Percentiles rank a stretch among this genome's conserved stretches.
Evolutionary conservation across 2,329 filamentous ascomycete genomes (phyloP).

Genomic region (Aureobasidium sp.): DNA sequence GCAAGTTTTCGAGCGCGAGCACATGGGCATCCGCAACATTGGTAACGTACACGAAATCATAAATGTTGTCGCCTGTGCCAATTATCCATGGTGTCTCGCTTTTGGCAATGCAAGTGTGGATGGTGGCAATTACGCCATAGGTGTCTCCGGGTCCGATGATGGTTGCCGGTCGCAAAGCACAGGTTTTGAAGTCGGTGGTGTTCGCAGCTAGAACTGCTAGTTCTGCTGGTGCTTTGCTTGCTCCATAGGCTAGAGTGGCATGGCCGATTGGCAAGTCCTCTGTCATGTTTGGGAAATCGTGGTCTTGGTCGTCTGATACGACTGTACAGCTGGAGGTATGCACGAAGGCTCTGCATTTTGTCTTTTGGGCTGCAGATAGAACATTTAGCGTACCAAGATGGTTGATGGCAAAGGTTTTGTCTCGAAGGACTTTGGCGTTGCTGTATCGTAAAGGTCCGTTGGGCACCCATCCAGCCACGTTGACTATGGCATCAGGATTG

Average conservation of each 20-base stretch:
- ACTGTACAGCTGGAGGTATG: conserved; percentile 89
- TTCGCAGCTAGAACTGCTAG: conserved; percentile 71
- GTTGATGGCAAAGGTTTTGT: conserved; percentile 73
- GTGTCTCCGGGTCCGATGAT: conserved; percentile 89
- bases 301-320: conserved; percentile 67
- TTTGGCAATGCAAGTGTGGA: conserved; percentile 64
- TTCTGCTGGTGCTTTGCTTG: conserved; percentile 85
- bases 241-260: conserved; percentile 72
- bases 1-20: conserved; percentile 67
- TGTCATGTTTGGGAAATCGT: conserved; percentile 75
- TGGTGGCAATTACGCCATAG: conserved; percentile 59
- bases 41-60: conserved; percentile 63
- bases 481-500: conserved; percentile 77
- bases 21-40: conserved; percentile 75
- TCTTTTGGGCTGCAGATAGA: conserved; percentile 61
- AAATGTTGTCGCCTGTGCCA: conserved; percentile 64
- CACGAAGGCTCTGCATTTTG: conserved; percentile 69
- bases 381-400: conserved; percentile 77
- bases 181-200: conserved; percentile 61
- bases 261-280: conserved; percentile 73
- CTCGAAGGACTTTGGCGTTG: conserved; percentile 34
- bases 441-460: conserved; percentile 34
- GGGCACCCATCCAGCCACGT: conserved; percentile 61
- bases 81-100: conserved; percentile 72
- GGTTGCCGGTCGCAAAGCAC: conserved; percentile 73